Evolutionary conservation across 768 basidiomycete species (phyloP).

Genomic region (Tricholoma bakamatsutake): DNA sequence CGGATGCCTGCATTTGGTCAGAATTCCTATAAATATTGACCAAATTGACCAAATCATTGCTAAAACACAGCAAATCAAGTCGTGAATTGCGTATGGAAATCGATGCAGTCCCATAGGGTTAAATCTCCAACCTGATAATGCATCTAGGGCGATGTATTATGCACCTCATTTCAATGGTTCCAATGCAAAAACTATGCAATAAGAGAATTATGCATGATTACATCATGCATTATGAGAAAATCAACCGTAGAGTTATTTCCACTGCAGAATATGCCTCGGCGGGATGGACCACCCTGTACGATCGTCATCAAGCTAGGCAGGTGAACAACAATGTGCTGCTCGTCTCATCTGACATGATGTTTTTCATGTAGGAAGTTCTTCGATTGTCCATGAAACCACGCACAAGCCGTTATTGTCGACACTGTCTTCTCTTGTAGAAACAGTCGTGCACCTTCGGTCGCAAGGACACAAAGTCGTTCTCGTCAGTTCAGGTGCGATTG

Average conservation of each 20-base stretch:
- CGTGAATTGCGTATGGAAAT: too few relatives aligned
- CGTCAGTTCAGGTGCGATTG: constrained; percentile 97
- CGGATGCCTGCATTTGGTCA: too few relatives aligned
- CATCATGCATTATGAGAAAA: too few relatives aligned
- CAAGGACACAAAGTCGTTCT: constrained; percentile 93
- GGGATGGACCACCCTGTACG: constrained; percentile 40
- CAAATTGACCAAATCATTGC: too few relatives aligned
- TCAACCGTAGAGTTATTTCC: too few relatives aligned
- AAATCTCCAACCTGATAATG: too few relatives aligned
- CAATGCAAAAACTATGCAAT: not conserved
- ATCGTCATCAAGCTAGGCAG: constrained; percentile 85
- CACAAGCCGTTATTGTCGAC: constrained; percentile 89
- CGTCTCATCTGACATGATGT: constrained; percentile 9
- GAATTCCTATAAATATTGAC: too few relatives aligned
- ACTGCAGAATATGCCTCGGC: constrained; percentile 14
- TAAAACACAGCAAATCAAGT: too few relatives aligned
- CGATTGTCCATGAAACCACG: constrained; percentile 92
- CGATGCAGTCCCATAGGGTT: too few relatives aligned
- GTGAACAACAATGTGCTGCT: constrained; percentile 14
- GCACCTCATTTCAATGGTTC: too few relatives aligned
- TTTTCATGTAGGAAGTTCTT: constrained; percentile 71
- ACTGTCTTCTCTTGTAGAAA: constrained; percentile 89
- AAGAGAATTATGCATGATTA: too few relatives aligned
- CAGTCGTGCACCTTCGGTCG: constrained; percentile 68
- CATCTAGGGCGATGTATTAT: too few relatives aligned